Percentiles rank a stretch among this genome's conserved stretches.
These are phyloP conservation scores for Metrosideros polymorpha DNA, from an alignment of 441 rosid species.

Conservation along the genomic window DNA sequence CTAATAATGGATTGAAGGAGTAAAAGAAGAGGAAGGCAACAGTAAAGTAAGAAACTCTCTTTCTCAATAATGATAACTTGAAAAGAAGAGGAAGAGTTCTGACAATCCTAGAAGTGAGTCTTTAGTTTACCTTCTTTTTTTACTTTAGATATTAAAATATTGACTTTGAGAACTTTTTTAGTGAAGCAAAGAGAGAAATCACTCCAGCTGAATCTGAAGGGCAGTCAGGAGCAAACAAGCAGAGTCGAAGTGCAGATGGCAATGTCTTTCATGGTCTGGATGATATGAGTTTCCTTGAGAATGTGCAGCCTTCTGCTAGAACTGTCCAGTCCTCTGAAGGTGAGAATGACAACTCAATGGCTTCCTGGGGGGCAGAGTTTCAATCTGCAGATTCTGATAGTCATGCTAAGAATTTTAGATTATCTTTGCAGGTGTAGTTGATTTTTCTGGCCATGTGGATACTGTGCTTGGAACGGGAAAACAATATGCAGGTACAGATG, in stretches of 20 bases:
- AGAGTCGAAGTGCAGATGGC: constrained; percentile 13
- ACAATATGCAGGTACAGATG: constrained; percentile 14
- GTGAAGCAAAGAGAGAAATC: constrained; percentile 26
- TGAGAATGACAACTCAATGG: constrained; percentile 13
- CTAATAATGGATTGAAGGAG: background rate
- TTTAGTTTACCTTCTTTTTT: background rate
- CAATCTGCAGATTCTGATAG: constrained; percentile 36
- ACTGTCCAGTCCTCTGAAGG: constrained; percentile 16
- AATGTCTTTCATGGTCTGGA: constrained; percentile 19
- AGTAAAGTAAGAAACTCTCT: background rate
- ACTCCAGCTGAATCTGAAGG: constrained; percentile 16
- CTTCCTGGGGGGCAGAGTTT: constrained; percentile 8
- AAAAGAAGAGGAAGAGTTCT: background rate
- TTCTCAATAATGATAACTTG: background rate
- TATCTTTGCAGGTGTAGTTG: constrained; percentile 29
- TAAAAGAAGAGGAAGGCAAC: background rate
- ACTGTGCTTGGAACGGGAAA: constrained; percentile 39
- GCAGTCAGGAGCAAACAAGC: constrained; percentile 3
- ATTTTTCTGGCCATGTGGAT: constrained; percentile 56
- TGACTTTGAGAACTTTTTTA: constrained; percentile 32
- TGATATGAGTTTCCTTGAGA: constrained; percentile 35
- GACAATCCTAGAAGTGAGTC: background rate
- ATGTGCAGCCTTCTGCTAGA: constrained; percentile 24
- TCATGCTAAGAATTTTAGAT: constrained; percentile 19
- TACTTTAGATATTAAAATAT: background rate